Percentiles rank a stretch among this genome's conserved stretches.
These are phyloP conservation scores for Naganishia randhawae DNA, from an alignment of 768 basidiomycete species.

Conservation along the genomic window DNA sequence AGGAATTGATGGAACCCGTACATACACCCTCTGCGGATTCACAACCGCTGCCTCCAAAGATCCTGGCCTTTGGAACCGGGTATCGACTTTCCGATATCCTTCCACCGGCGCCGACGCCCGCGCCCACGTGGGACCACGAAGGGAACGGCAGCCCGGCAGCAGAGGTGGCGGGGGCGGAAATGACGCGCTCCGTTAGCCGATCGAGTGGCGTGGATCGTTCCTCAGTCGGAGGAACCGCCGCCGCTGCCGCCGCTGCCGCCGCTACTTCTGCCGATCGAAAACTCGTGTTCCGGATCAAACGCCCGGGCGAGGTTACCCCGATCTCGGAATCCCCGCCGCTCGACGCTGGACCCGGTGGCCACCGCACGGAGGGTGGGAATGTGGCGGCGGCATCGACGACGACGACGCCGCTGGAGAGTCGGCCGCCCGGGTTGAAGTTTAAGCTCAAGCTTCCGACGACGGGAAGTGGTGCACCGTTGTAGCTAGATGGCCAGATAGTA, in stretches of 20 bases:
- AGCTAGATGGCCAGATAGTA: too few species aligned
- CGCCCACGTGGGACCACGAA: too few species aligned
- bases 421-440: neutral
- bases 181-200: neutral
- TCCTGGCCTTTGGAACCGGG: neutral
- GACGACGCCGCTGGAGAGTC: neutral
- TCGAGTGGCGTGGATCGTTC: too few species aligned
- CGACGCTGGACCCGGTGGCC: too few species aligned
- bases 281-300: neutral
- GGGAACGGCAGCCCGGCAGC: too few species aligned
- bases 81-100: slow-evolving; percentile 13
- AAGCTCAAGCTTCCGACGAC: neutral
- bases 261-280: neutral
- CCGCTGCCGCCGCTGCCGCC: neutral
- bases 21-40: neutral
- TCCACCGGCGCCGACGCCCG: neutral
- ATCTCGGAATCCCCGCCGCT: slow-evolving; percentile 8
- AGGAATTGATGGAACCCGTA: slow-evolving; percentile 9
- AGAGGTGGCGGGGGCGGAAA: neutral
- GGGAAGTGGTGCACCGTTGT: neutral
- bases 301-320: neutral
- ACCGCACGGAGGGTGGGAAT: neutral
- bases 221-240: neutral
- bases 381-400: neutral
- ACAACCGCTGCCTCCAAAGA: neutral